These are phyloP conservation scores for Aspergillus novoparasiticus DNA, from an alignment of 2,329 filamentous ascomycete species.

Conservation along the genomic window DNA sequence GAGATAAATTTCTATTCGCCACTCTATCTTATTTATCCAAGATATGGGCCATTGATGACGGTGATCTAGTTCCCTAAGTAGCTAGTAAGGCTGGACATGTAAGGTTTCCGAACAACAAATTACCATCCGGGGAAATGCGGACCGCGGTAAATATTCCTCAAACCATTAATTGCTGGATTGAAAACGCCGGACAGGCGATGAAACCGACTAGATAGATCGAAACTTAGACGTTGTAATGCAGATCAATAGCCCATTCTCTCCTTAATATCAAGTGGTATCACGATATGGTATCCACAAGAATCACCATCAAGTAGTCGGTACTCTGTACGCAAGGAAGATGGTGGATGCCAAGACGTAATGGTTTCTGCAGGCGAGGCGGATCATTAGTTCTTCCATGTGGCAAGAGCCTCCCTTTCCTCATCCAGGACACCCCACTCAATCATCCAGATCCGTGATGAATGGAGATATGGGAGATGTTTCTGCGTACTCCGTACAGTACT, in stretches of 20 bases:
- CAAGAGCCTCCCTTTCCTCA: conserved; percentile 12
- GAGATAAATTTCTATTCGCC: background rate
- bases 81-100: background rate
- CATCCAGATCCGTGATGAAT: background rate
- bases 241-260: background rate
- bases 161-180: background rate
- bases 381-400: conserved; percentile 8
- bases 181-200: background rate
- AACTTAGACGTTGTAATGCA: background rate
- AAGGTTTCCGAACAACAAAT: background rate
- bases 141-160: background rate
- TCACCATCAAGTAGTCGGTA: background rate
- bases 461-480: background rate
- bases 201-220: background rate
- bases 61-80: background rate
- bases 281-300: background rate
- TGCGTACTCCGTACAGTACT: background rate
- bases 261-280: background rate
- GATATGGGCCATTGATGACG: background rate
- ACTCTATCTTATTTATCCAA: background rate
- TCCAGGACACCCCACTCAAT: background rate
- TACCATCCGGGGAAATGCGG: background rate
- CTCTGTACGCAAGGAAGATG: background rate
- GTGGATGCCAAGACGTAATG: background rate
- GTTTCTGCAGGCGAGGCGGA: conserved; percentile 8